Percentiles rank a stretch among this genome's conserved stretches.
These are phyloP conservation scores for Selaginella moellendorffii DNA, from an alignment of 75 land plant genomes.

Conservation along the genomic window DNA sequence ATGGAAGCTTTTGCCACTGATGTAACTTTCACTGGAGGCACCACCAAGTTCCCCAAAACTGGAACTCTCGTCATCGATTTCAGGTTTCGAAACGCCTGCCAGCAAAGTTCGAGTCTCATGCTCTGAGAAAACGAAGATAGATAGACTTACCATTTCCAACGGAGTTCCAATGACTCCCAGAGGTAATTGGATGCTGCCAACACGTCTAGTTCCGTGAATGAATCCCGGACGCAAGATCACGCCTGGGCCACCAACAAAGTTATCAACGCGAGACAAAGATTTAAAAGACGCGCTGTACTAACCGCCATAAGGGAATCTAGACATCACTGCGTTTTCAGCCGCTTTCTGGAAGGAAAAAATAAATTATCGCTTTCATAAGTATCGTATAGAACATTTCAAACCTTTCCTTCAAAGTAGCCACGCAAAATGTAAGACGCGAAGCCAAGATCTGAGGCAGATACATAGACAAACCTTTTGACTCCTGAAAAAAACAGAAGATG, in stretches of 20 bases:
- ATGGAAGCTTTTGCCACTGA: constrained; percentile 74
- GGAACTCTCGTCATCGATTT: constrained; percentile 58
- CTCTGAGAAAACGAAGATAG: background rate
- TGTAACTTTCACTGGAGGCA: constrained; percentile 74
- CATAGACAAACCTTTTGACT: constrained; percentile 85
- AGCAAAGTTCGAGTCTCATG: background rate
- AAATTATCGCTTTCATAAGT: constrained; percentile 3
- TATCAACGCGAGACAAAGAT: background rate
- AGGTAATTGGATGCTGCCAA: constrained; percentile 81
- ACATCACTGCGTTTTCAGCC: constrained; percentile 62
- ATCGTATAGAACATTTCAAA: constrained; percentile 11
- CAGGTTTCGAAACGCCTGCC: constrained; percentile 56
- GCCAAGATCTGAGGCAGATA: constrained; percentile 87
- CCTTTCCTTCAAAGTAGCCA: constrained; percentile 97
- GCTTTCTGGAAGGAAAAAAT: constrained; percentile 39
- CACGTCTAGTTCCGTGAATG: constrained; percentile 81
- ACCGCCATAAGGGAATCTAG: constrained; percentile 85
- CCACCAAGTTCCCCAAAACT: constrained; percentile 59
- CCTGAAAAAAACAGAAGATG: constrained; percentile 24
- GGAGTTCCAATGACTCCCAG: constrained; percentile 78
- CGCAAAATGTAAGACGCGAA: constrained; percentile 56
- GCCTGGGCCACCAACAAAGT: constrained; percentile 25
- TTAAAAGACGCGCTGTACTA: too few species aligned
- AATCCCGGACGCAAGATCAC: constrained; percentile 93
- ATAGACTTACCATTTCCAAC: constrained; percentile 49